Conservation (phyloP, 2,329 filamentous ascomycete species). For the Colletotrichum karsti region DNA sequence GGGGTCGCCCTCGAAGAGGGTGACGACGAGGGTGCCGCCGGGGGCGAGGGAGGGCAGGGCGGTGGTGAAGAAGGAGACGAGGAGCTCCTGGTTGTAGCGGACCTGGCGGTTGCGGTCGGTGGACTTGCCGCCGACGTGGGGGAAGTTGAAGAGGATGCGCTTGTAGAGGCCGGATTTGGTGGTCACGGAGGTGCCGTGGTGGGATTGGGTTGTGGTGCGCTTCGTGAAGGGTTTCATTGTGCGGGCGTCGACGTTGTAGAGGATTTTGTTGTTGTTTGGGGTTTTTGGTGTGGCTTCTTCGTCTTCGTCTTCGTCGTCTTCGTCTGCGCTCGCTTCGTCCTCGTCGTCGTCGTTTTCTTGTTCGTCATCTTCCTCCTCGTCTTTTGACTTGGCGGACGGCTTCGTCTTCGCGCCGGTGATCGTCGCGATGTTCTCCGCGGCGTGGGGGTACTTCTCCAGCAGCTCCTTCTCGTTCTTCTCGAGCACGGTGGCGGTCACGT, state of each 20-base stretch:
- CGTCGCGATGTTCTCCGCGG: constrained; percentile 63
- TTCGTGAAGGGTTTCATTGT: constrained; percentile 62
- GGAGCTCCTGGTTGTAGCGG: constrained; percentile 84
- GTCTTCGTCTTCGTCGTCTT: constrained; percentile 1
- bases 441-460: constrained; percentile 78
- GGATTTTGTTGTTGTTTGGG: constrained; percentile 49
- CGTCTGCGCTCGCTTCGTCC: constrained; percentile 3
- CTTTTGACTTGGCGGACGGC: background rate
- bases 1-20: constrained; percentile 91
- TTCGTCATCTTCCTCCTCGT: constrained; percentile 2
- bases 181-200: constrained; percentile 36
- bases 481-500: constrained; percentile 75
- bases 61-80: constrained; percentile 73
- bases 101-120: constrained; percentile 97
- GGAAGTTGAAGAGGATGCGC: constrained; percentile 94
- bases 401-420: constrained; percentile 41
- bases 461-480: constrained; percentile 68
- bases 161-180: constrained; percentile 63
- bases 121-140: constrained; percentile 90
- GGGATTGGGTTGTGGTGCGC: constrained; percentile 16
- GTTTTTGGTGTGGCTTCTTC: constrained; percentile 18
- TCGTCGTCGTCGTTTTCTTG: background rate
- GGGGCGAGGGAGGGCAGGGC: constrained; percentile 60
- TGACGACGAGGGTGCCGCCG: constrained; percentile 76
- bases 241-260: constrained; percentile 74